These are phyloP conservation scores for Penicillium nucicola DNA, from an alignment of 495 filamentous ascomycete species.

Conservation along the genomic window DNA sequence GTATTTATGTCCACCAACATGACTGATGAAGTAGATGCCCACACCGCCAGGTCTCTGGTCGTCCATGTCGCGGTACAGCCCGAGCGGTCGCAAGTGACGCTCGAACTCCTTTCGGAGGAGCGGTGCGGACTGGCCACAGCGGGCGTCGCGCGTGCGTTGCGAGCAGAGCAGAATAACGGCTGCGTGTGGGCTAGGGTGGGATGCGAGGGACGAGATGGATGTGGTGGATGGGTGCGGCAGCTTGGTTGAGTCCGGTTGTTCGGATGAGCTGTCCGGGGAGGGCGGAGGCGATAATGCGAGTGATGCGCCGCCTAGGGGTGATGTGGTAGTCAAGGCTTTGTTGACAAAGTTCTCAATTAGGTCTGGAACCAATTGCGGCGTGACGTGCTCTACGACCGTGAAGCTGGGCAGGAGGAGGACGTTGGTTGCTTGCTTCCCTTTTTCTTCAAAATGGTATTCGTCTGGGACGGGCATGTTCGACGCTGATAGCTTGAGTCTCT, in stretches of 20 bases:
- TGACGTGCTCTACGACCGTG: constrained; percentile 81
- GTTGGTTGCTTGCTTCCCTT: constrained; percentile 67
- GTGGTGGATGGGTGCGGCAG: constrained; percentile 26
- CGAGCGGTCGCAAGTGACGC: constrained; percentile 79
- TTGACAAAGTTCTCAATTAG: constrained; percentile 73
- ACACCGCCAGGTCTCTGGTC: constrained; percentile 87
- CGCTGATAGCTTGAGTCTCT: constrained; percentile 89
- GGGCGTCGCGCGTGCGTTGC: constrained; percentile 86
- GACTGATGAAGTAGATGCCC: constrained; percentile 91
- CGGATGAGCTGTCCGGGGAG: background rate
- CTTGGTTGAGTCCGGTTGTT: constrained; percentile 3
- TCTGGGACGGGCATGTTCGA: constrained; percentile 84
- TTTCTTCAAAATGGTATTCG: constrained; percentile 50
- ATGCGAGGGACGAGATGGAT: constrained; percentile 52
- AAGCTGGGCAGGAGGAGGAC: constrained; percentile 88
- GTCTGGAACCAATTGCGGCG: constrained; percentile 66
- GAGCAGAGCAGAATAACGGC: constrained; percentile 91
- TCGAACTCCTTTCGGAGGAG: constrained; percentile 83
- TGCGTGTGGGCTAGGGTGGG: constrained; percentile 72
- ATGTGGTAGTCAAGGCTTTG: constrained; percentile 68
- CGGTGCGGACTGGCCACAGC: constrained; percentile 90
- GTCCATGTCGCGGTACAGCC: constrained; percentile 80
- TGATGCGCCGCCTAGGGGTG: constrained; percentile 49
- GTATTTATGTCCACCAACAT: constrained; percentile 93
- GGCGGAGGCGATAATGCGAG: constrained; percentile 7